Evolutionary conservation across 768 basidiomycete species (phyloP), one percentile per base, ranked within the genome.

Genomic region (Hydnomerulius pinastri): DNA sequence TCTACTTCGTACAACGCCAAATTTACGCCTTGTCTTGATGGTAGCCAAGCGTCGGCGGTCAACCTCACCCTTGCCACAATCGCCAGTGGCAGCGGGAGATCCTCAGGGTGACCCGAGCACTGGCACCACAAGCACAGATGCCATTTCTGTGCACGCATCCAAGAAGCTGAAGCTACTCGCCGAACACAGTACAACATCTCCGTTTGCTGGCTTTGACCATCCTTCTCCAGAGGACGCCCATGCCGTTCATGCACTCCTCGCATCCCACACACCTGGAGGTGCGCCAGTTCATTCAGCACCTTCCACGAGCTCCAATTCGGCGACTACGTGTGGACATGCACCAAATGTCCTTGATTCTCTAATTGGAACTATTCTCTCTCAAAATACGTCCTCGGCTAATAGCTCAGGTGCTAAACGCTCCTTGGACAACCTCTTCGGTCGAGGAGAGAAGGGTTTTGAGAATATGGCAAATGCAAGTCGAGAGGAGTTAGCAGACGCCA

Each of bases 331-430:
- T 43, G 79, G 77, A 2, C 62, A 70, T 32, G 73, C 74, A 2
- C 74, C 76, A 3, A 78, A 84, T 56, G 79, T 84, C 52, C 71
- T 84, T 48, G 82, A 82, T 51, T 67, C 79, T 10, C 74, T 83
- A 52, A 78, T 85, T 30, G 77, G 73, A 20, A 81, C 80, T 1
- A 73, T 85, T 48, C 76, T 85, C 27, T 82, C 81, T 27, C 82
- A 84, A 58, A 82, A 81, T 53, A 84, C 82, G 1, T 77, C 81
- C 17, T 64, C 66, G 9, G 62, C 60, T 25, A 83, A 83, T 57
- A 77, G 74, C 6, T 68, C 79, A 3, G 67, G 75, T 12, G 80
- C 82, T 20, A 82, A 83, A 60, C 54, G 62, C 12, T 66, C 64
- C 24, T 64, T 83, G 18, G 82, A 84, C 54, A 57, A 53, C 4